A percentile compares a stretch with the other conserved stretches of the same genome.
Evolutionary conservation across 2,329 filamentous ascomycete species (phyloP).

Genomic region (Diaporthe sp.): DNA sequence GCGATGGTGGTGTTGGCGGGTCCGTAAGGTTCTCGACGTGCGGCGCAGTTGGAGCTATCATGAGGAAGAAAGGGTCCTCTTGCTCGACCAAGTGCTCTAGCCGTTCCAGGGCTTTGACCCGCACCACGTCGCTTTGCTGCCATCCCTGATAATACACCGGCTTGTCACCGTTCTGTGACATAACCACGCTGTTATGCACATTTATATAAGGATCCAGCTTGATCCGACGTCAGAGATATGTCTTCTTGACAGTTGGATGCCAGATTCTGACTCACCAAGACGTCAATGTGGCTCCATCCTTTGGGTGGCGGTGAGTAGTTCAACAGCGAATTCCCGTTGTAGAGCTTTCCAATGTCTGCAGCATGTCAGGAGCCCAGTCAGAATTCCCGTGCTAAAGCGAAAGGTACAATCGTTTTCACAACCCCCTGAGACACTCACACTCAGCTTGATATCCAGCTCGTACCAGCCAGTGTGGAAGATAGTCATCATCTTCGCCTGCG

Average conservation of each 20-base stretch:
- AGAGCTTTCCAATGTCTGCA: constrained; percentile 71
- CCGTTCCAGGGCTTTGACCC: not conserved
- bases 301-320: constrained; percentile 64
- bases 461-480: constrained; percentile 77
- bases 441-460: constrained; percentile 75
- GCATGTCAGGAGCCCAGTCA: not conserved
- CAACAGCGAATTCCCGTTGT: constrained; percentile 69
- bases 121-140: not conserved
- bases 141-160: not conserved
- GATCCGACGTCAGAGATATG: not conserved
- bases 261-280: constrained; percentile 57
- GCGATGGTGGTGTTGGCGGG: constrained; percentile 65
- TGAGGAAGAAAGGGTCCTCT: constrained; percentile 72
- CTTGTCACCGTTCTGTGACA: not conserved
- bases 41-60: constrained; percentile 73
- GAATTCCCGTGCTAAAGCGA: not conserved
- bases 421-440: constrained; percentile 44
- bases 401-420: not conserved
- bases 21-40: constrained; percentile 63
- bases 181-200: not conserved
- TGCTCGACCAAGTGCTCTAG: not conserved
- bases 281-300: constrained; percentile 20
- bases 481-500: constrained; percentile 73
- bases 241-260: not conserved
- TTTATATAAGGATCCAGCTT: not conserved